These are phyloP conservation scores for Lotus japonicus DNA, from an alignment of 306 rosid species.

Conservation along the genomic window DNA sequence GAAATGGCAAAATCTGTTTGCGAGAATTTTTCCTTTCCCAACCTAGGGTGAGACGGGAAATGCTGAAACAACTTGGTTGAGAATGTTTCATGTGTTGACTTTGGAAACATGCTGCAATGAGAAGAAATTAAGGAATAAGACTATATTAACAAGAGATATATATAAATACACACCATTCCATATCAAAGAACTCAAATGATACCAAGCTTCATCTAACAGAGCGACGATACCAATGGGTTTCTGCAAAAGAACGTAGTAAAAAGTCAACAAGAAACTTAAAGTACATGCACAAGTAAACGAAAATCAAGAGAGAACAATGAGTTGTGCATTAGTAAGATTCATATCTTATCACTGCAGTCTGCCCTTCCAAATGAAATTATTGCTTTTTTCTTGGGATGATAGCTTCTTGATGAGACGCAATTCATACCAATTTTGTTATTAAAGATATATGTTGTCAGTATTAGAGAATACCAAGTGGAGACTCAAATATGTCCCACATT, in stretches of 20 bases:
- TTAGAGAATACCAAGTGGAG: too few species aligned
- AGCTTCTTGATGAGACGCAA: not conserved
- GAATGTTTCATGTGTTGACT: conserved; percentile 87
- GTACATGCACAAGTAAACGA: not conserved
- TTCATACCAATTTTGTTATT: not conserved
- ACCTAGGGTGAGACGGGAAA: conserved; percentile 63
- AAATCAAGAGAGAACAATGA: not conserved
- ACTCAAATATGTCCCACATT: too few species aligned
- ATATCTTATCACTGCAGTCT: not conserved
- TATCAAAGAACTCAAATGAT: conserved; percentile 46
- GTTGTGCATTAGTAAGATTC: not conserved
- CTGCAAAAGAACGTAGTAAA: conserved; percentile 57
- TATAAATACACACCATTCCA: conserved; percentile 40
- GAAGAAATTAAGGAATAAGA: conserved; percentile 40
- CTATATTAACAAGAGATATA: conserved; percentile 19
- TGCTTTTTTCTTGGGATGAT: not conserved
- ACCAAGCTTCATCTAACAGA: conserved; percentile 98
- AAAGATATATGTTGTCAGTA: not conserved
- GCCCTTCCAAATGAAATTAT: conserved; percentile 1
- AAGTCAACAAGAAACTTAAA: conserved; percentile 21
- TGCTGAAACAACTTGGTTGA: conserved; percentile 90
- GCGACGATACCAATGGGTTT: conserved; percentile 90
- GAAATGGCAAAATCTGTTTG: conserved; percentile 85
- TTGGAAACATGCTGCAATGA: conserved; percentile 92
- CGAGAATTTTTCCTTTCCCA: conserved; percentile 80